Percentiles rank a stretch among this genome's conserved stretches.
Conservation (phyloP, 352 stramenopile species). For the Aphanomyces cochlioides region DNA sequence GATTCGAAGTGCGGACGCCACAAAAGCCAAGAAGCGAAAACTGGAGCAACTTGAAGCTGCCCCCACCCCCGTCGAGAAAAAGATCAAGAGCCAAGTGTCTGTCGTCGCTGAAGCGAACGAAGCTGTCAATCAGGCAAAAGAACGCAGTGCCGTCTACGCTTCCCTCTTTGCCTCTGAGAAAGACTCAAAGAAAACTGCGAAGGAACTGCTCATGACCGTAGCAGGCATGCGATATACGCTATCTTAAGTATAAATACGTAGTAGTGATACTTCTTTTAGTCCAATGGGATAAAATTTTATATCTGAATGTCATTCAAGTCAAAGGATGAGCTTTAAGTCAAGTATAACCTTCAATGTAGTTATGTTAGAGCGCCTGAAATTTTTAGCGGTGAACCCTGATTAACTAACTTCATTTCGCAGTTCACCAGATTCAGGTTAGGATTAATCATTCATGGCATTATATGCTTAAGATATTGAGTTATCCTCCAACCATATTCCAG, state of each 20-base stretch:
- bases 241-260: constrained; percentile 40
- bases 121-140: constrained; percentile 64
- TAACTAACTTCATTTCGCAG: no score
- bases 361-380: no score
- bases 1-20: constrained; percentile 24
- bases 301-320: no score
- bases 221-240: constrained; percentile 79
- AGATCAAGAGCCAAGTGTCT: constrained; percentile 38
- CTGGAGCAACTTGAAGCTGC: constrained; percentile 35
- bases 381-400: no score
- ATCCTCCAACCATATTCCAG: no score
- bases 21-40: constrained; percentile 34
- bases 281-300: no score
- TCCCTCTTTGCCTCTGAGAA: constrained; percentile 75
- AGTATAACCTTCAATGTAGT: no score
- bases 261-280: no score
- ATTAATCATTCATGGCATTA: no score
- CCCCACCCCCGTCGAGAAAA: constrained; percentile 20
- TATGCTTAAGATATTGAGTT: no score
- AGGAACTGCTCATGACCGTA: constrained; percentile 82
- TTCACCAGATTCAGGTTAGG: no score
- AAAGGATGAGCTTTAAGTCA: no score
- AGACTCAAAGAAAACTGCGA: constrained; percentile 61
- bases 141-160: constrained; percentile 73
- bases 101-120: constrained; percentile 52